A percentile compares a stretch with the other conserved stretches of the same genome.
Evolutionary conservation across 1,284 basidiomycete genomes (phyloP).

Genomic region (Boletus subluridellus): DNA sequence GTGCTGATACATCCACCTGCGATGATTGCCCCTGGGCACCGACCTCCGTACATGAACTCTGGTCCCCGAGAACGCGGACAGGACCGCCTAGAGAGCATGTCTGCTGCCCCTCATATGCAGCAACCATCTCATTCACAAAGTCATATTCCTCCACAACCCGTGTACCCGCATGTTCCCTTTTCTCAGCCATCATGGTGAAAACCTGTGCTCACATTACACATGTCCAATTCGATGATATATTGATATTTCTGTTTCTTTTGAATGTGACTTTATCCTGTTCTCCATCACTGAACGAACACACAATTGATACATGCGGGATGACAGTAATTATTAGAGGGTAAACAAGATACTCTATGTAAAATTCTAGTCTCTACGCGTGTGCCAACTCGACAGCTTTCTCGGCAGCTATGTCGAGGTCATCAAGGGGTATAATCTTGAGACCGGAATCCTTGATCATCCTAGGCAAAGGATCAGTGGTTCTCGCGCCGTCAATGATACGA

Average conservation of each 20-base stretch:
- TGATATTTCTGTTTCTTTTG: conserved; percentile 28
- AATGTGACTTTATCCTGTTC: conserved; percentile 33
- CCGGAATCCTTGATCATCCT: conserved; percentile 92
- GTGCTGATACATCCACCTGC: conserved; percentile 58
- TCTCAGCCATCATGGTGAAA: conserved; percentile 42
- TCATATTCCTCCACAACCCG: conserved; percentile 31
- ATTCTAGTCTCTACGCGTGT: conserved; percentile 29
- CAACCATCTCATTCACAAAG: conserved; percentile 28
- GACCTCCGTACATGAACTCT: conserved; percentile 31
- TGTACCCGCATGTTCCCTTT: conserved; percentile 34
- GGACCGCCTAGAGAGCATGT: conserved; percentile 28
- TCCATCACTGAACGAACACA: conserved; percentile 7
- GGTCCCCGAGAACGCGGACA: conserved; percentile 29
- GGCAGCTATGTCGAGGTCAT: conserved; percentile 82
- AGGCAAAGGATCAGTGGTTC: conserved; percentile 13
- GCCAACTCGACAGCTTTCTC: conserved; percentile 79
- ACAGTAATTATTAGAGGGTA: conserved; percentile 19
- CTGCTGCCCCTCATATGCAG: conserved; percentile 27
- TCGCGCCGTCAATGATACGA: background rate
- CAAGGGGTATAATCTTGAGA: conserved; percentile 89
- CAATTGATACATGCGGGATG: conserved; percentile 1
- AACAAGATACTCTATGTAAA: conserved; percentile 18
- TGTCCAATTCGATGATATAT: conserved; percentile 34
- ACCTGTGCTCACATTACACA: conserved; percentile 21
- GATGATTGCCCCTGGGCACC: conserved; percentile 34